Percentiles rank a stretch among this genome's conserved stretches.
These are phyloP conservation scores for Suillus americanus DNA, from an alignment of 768 basidiomycete species.

Conservation along the genomic window DNA sequence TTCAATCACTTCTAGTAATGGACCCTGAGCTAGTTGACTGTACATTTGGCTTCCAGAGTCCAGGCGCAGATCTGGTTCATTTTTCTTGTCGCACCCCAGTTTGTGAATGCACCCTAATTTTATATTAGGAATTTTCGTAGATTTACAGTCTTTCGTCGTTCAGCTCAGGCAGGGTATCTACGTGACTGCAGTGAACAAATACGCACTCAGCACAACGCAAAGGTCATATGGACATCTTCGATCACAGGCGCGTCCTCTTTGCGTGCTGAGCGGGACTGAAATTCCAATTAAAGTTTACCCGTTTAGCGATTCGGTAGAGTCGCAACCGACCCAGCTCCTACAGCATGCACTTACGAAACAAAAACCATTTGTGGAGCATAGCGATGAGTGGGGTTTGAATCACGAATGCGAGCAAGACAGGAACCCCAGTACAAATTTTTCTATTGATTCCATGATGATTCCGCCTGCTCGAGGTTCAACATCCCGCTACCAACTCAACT, in stretches of 20 bases:
- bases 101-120: background rate
- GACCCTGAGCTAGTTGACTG: conserved; percentile 11
- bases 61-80: background rate
- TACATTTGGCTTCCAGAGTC: background rate
- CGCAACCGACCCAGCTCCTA: conserved; percentile 58
- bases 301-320: conserved; percentile 43
- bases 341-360: conserved; percentile 40
- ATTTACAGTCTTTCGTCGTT: background rate
- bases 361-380: conserved; percentile 18
- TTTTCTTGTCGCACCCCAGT: background rate
- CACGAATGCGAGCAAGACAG: conserved; percentile 20
- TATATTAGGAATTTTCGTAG: background rate
- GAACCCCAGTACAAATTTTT: conserved; percentile 35
- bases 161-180: background rate
- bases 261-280: conserved; percentile 8
- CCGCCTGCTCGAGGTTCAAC: conserved; percentile 31
- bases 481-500: conserved; percentile 58
- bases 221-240: conserved; percentile 35
- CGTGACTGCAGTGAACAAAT: background rate
- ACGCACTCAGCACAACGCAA: background rate
- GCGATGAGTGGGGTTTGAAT: conserved; percentile 10
- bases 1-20: background rate
- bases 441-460: conserved; percentile 41
- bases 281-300: conserved; percentile 15
- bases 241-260: conserved; percentile 36